A percentile compares a stretch with the other conserved stretches of the same genome.
Evolutionary conservation across 1,284 basidiomycete genomes (phyloP).

Genomic region (Meripilus lineatus): DNA sequence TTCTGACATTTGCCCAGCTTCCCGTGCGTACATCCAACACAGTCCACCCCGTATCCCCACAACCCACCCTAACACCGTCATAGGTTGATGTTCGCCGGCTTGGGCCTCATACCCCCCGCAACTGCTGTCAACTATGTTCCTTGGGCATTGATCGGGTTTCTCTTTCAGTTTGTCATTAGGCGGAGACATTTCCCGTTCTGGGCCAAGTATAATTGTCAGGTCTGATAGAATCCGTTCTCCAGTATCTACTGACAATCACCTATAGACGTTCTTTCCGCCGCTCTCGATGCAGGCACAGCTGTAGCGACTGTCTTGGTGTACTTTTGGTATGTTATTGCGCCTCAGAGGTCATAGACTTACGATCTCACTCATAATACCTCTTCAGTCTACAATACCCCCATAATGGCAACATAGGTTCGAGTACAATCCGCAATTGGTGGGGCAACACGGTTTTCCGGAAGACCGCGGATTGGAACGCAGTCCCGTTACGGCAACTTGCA

Average conservation of each 20-base stretch:
- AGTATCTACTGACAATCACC: background rate
- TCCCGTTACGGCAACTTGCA: slow-evolving; percentile 20
- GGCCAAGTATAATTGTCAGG: slow-evolving; percentile 43
- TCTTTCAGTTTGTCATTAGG: slow-evolving; percentile 39
- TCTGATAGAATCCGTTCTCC: background rate
- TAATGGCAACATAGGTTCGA: slow-evolving; percentile 38
- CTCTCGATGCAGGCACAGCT: slow-evolving; percentile 44
- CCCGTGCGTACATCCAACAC: slow-evolving; percentile 15
- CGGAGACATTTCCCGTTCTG: slow-evolving; percentile 35
- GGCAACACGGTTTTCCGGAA: slow-evolving; percentile 36
- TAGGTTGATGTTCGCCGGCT: slow-evolving; percentile 30
- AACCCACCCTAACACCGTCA: slow-evolving; percentile 9
- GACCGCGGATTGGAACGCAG: slow-evolving; percentile 28
- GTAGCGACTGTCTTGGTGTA: slow-evolving; percentile 40
- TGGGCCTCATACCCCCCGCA: slow-evolving; percentile 35
- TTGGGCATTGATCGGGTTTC: slow-evolving; percentile 33
- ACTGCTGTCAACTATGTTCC: slow-evolving; percentile 39
- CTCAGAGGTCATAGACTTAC: background rate
- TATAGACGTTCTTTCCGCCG: slow-evolving; percentile 47
- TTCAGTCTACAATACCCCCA: slow-evolving; percentile 37
- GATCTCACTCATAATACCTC: background rate
- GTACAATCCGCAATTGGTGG: slow-evolving; percentile 35
- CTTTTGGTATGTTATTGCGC: slow-evolving; percentile 33
- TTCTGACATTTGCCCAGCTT: slow-evolving; percentile 13
- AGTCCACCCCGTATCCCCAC: slow-evolving; percentile 1